Conservation (phyloP, 805 yeast genomes). For the Lachancea cidri region DNA sequence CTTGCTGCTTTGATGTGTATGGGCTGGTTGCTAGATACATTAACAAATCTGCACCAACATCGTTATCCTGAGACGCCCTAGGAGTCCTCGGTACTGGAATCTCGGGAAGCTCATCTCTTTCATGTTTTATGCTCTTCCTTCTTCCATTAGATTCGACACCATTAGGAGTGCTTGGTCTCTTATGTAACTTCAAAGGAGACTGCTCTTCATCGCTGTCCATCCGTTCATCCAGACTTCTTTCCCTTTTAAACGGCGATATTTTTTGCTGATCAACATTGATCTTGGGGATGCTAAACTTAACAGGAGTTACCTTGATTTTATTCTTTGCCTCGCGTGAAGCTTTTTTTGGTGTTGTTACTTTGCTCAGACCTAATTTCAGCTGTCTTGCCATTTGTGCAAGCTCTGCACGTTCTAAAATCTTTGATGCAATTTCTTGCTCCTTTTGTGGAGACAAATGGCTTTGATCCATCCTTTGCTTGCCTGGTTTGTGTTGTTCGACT, state of each 20-base stretch:
- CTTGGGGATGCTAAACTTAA: slow-evolving; percentile 7
- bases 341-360: slow-evolving; percentile 23
- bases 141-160: slow-evolving; percentile 2
- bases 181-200: slow-evolving; percentile 9
- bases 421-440: slow-evolving; percentile 30
- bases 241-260: slow-evolving; percentile 8
- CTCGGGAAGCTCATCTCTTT: slow-evolving; percentile 10
- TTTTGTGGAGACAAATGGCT: slow-evolving; percentile 22
- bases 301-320: slow-evolving; percentile 14
- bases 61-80: slow-evolving; percentile 15
- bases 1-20: slow-evolving; percentile 14
- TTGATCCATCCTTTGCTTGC: slow-evolving; percentile 1
- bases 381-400: slow-evolving; percentile 34
- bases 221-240: neutral
- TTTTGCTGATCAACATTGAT: neutral
- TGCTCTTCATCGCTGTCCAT: slow-evolving; percentile 1
- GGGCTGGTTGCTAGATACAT: slow-evolving; percentile 36
- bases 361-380: slow-evolving; percentile 29
- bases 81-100: slow-evolving; percentile 17
- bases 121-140: slow-evolving; percentile 1
- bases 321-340: slow-evolving; percentile 4
- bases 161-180: slow-evolving; percentile 12
- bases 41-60: slow-evolving; percentile 32
- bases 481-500: neutral
- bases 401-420: slow-evolving; percentile 32